These are phyloP conservation scores for Monosporozyma servazzii DNA, from an alignment of 805 yeast genomes.

Conservation along the genomic window DNA sequence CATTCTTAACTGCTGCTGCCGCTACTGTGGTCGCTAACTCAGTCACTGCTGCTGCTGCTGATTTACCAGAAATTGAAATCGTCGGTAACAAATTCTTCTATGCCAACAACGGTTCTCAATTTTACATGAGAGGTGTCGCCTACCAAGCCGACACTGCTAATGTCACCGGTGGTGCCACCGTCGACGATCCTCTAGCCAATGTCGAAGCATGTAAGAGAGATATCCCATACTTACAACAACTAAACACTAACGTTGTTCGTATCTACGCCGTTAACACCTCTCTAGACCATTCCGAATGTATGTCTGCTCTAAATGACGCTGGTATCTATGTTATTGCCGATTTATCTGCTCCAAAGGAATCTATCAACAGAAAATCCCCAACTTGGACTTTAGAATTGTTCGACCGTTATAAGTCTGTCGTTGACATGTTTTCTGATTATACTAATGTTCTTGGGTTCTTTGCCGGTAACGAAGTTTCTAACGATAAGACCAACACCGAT, in stretches of 20 bases:
- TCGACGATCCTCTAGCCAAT: slow-evolving; percentile 67
- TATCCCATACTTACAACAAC: slow-evolving; percentile 54
- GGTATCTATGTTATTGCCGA: slow-evolving; percentile 79
- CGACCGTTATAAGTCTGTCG: slow-evolving; percentile 59
- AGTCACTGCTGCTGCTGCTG: slow-evolving; percentile 31
- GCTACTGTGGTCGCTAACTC: slow-evolving; percentile 20
- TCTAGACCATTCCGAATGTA: slow-evolving; percentile 59
- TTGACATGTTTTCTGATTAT: slow-evolving; percentile 59
- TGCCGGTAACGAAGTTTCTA: slow-evolving; percentile 81
- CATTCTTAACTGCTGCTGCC: slow-evolving; percentile 30
- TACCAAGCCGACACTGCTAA: slow-evolving; percentile 63
- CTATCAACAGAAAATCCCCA: slow-evolving; percentile 57
- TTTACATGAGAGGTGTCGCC: slow-evolving; percentile 69
- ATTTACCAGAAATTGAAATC: slow-evolving; percentile 57
- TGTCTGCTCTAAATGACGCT: slow-evolving; percentile 56
- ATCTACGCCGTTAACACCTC: slow-evolving; percentile 65
- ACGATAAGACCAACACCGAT: slow-evolving; percentile 53
- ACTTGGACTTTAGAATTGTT: slow-evolving; percentile 54
- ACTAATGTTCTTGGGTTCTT: slow-evolving; percentile 72
- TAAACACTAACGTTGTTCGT: slow-evolving; percentile 62
- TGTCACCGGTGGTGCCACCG: slow-evolving; percentile 36
- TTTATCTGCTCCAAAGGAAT: slow-evolving; percentile 54
- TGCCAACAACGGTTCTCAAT: slow-evolving; percentile 71
- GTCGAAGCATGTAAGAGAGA: slow-evolving; percentile 56
- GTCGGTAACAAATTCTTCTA: slow-evolving; percentile 72